These are phyloP conservation scores for Ophiorrhiza pumila DNA, from an alignment of 257 asterid genomes.

Conservation along the genomic window DNA sequence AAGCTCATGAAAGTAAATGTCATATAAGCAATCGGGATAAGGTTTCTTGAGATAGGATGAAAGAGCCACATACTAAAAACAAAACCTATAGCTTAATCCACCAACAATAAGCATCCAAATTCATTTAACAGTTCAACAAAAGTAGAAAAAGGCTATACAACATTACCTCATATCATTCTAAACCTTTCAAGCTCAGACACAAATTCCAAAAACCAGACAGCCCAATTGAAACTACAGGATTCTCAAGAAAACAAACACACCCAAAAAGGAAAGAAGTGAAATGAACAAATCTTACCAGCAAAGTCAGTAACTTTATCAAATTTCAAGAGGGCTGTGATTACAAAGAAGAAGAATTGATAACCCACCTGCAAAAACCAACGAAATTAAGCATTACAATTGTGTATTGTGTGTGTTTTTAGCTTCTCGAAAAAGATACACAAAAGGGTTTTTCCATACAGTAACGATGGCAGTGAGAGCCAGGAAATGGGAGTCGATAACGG, in stretches of 20 bases:
- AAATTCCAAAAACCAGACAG: not conserved
- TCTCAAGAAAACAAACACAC: not conserved
- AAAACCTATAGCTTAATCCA: not conserved
- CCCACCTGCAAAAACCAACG: slow-evolving; percentile 62
- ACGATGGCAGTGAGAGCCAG: slow-evolving; percentile 91
- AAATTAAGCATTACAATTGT: not conserved
- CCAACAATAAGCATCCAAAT: not conserved
- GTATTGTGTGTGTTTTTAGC: not conserved
- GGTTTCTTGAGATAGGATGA: not conserved
- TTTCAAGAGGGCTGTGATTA: slow-evolving; percentile 78
- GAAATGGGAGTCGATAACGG: slow-evolving; percentile 78
- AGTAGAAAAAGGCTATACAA: too few species aligned
- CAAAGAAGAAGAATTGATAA: slow-evolving; percentile 75
- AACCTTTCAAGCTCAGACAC: not conserved
- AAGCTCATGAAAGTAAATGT: too few species aligned
- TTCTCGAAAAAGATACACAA: not conserved
- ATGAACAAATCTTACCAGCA: slow-evolving; percentile 50
- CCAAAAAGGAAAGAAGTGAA: not conserved
- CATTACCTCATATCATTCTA: not conserved
- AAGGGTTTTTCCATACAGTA: slow-evolving; percentile 43
- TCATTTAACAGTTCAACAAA: not conserved
- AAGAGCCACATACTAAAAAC: not conserved
- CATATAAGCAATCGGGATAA: not conserved
- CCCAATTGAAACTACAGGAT: not conserved
- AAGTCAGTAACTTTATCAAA: slow-evolving; percentile 96